These are phyloP conservation scores for Sapria himalayana DNA, from an alignment of 345 rosid genomes.

Conservation along the genomic window DNA sequence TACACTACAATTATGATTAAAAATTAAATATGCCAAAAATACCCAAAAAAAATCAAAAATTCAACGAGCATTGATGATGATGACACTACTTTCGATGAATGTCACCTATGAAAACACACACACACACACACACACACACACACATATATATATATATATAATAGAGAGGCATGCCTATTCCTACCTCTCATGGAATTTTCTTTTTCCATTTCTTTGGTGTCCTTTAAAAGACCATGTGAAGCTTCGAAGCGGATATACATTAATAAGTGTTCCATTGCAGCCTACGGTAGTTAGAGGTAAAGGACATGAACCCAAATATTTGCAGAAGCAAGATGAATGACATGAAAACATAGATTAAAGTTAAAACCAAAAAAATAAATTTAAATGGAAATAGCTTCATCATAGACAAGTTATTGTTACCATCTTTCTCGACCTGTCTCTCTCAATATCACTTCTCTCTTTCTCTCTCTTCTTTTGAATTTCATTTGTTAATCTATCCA, in stretches of 20 bases:
- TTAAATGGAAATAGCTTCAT: constrained; percentile 26
- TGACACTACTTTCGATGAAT: too few relatives aligned
- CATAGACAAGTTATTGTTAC: constrained; percentile 63
- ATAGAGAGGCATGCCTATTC: too few relatives aligned
- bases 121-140: too few relatives aligned
- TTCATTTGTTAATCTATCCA: constrained; percentile 33
- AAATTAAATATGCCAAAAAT: too few relatives aligned
- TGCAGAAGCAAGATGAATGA: constrained; percentile 95
- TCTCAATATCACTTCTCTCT: constrained; percentile 35
- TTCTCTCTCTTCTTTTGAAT: constrained; percentile 46
- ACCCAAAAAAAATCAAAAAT: too few relatives aligned
- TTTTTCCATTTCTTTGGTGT: constrained; percentile 23
- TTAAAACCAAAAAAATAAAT: constrained; percentile 38
- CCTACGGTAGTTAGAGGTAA: constrained; percentile 99
- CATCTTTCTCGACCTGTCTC: constrained; percentile 33
- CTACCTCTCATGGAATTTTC: constrained; percentile 43
- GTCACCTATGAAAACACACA: too few relatives aligned
- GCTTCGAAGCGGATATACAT: constrained; percentile 15
- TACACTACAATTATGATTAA: too few relatives aligned
- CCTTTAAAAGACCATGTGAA: constrained; percentile 22
- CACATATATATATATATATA: too few relatives aligned
- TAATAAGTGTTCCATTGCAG: constrained; percentile 21
- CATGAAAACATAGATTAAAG: constrained; percentile 54
- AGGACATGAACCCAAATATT: constrained; percentile 99
- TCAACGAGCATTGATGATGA: too few relatives aligned